Evolutionary conservation across 805 yeast genomes (phyloP), one percentile per base, ranked within the genome.

Genomic region (Sugiyamaella marilandica): DNA sequence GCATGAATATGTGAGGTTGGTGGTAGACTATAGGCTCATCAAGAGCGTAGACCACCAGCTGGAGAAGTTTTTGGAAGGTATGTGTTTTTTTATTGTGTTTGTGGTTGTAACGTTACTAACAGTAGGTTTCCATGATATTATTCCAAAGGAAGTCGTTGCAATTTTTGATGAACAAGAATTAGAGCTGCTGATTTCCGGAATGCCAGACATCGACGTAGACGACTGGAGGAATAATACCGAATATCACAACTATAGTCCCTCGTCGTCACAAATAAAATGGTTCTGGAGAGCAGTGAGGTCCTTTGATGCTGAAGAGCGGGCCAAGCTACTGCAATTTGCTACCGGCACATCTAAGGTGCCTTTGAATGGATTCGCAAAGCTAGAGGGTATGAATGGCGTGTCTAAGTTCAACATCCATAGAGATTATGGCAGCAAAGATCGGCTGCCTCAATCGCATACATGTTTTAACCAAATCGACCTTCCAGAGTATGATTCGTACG

Each of bases 281-380:
- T 94, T 94, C 71, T 94, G 99, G 99, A 77, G 97, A 65, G 96
- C 97, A 1, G 97, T 94, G 11, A 81, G 89, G 62, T 87, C 97
- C 0, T 94, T 94, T 70, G 97, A 89, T 63, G 80, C 79, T 14
- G 99, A 94, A 66, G 97, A 94, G 65, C 77, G 96, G 47, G 99
- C 99, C 8, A 91, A 90, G 65, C 72, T 94, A 58, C 73, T 94
- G 54, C 99, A 94, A 66, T 94, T 94, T 74, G 92, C 95, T 1
- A 94, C 99, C 0, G 99, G 99, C 55, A 92, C 99, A 0, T 84
- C 95, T 56, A 90, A 91, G 68, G 98, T 94, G 8, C 99, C 99
- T 21, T 75, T 91, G 56, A 86, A 87, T 63, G 99, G 99, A 1
- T 94, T 94, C 67, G 85, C 86, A 61, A 95, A 85, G 61, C 75